Conservation (phyloP, 352 stramenopile genomes). For the Aphanomyces invadans region DNA sequence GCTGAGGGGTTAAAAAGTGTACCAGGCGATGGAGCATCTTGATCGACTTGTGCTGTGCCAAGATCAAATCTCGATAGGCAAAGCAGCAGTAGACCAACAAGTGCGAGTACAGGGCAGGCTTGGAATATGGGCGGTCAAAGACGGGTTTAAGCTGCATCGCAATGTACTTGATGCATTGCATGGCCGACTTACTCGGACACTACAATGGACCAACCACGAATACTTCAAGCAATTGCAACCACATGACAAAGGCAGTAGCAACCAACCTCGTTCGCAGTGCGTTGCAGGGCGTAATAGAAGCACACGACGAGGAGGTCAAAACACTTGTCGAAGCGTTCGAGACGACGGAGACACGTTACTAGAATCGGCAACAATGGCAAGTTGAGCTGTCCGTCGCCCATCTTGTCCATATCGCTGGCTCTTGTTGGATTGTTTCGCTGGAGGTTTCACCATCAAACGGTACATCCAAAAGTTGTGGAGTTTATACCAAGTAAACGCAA, state of each 20-base stretch:
- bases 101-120: neutral
- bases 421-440: neutral
- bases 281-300: neutral
- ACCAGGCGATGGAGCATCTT: neutral
- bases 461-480: too few relatives aligned
- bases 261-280: neutral
- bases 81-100: slow-evolving; percentile 10
- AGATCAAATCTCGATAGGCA: slow-evolving; percentile 9
- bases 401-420: neutral
- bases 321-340: slow-evolving; percentile 11
- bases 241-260: neutral
- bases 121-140: neutral
- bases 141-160: slow-evolving; percentile 4
- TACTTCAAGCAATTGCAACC: neutral
- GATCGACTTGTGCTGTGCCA: slow-evolving; percentile 11
- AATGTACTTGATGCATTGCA: slow-evolving; percentile 23
- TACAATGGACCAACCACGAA: neutral
- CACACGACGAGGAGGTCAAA: slow-evolving; percentile 15
- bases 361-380: slow-evolving; percentile 8
- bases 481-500: slow-evolving; percentile 12
- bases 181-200: neutral
- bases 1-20: neutral
- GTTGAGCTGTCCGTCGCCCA: neutral
- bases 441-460: neutral
- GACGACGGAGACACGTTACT: slow-evolving; percentile 4